These are phyloP conservation scores for Trichoderma asperellum DNA, from an alignment of 2,329 filamentous ascomycete genomes.

Conservation along the genomic window DNA sequence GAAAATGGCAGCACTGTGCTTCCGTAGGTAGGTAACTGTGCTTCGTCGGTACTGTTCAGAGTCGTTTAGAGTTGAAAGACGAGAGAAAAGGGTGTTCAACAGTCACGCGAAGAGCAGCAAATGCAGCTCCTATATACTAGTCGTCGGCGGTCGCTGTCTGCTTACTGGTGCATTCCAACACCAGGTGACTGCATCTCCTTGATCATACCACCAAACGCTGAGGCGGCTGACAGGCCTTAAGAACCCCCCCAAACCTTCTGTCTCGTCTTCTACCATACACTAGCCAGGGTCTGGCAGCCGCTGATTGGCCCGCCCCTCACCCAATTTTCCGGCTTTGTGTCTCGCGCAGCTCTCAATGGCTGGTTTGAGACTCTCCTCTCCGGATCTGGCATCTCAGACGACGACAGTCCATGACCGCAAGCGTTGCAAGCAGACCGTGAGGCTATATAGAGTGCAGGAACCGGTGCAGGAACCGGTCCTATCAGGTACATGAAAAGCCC, in stretches of 20 bases:
- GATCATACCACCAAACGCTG: constrained; percentile 12
- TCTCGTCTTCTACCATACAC: not conserved
- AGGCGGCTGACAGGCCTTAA: not conserved
- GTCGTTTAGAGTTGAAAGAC: not conserved
- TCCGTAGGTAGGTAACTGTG: not conserved
- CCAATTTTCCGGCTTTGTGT: not conserved
- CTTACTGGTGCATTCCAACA: not conserved
- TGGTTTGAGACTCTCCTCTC: not conserved
- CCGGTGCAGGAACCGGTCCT: not conserved
- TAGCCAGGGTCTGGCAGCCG: constrained; percentile 3
- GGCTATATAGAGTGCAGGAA: not conserved
- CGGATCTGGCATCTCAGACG: not conserved
- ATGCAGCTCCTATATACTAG: not conserved
- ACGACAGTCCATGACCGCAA: constrained; percentile 5
- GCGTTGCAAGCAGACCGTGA: not conserved
- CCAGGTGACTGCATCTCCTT: not conserved
- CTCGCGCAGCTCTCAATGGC: constrained; percentile 10
- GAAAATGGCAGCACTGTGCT: not conserved
- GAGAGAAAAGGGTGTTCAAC: not conserved
- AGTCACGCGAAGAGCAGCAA: not conserved
- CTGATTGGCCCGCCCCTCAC: constrained; percentile 16
- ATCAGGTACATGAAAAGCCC: not conserved
- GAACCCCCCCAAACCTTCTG: not conserved
- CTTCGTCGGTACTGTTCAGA: too few species aligned
- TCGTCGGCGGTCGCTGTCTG: not conserved